These are phyloP conservation scores for Ceratobasidium sp. DNA, from an alignment of 1,284 basidiomycete genomes.

Conservation along the genomic window DNA sequence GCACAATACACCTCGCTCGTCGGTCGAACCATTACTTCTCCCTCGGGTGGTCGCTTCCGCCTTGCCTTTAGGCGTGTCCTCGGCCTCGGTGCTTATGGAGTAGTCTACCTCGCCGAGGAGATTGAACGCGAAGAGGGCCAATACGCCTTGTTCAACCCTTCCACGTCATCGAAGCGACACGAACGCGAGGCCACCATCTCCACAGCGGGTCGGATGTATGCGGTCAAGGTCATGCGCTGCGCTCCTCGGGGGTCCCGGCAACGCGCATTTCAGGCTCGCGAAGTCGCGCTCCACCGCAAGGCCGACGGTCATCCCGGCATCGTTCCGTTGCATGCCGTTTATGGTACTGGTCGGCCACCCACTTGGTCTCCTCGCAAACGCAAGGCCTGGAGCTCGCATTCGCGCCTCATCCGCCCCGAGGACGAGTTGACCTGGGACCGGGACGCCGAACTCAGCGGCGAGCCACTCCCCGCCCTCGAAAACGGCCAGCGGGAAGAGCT, in stretches of 20 bases:
- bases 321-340: conserved; percentile 86
- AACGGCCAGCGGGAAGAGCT: conserved; percentile 27
- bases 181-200: conserved; percentile 45
- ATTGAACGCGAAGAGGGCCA: conserved; percentile 43
- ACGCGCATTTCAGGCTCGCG: conserved; percentile 78
- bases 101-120: conserved; percentile 90
- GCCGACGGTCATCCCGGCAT: conserved; percentile 80
- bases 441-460: conserved; percentile 36
- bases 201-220: conserved; percentile 67
- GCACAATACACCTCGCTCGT: conserved; percentile 31
- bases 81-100: conserved; percentile 94
- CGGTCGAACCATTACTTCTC: conserved; percentile 28
- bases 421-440: conserved; percentile 22
- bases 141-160: conserved; percentile 9
- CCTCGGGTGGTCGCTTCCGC: conserved; percentile 45
- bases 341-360: conserved; percentile 68
- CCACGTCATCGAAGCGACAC: conserved; percentile 1
- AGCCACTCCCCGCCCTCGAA: conserved; percentile 31
- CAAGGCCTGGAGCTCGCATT: conserved; percentile 55
- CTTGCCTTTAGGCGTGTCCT: conserved; percentile 90
- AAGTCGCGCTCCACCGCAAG: conserved; percentile 64
- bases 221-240: conserved; percentile 85
- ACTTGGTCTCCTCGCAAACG: conserved; percentile 46
- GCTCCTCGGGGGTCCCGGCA: conserved; percentile 70
- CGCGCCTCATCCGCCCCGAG: conserved; percentile 8